Evolutionary conservation across 2,329 filamentous ascomycete species (phyloP), one percentile per base, ranked within the genome.

Genomic region (Colletotrichum brevisporum): DNA sequence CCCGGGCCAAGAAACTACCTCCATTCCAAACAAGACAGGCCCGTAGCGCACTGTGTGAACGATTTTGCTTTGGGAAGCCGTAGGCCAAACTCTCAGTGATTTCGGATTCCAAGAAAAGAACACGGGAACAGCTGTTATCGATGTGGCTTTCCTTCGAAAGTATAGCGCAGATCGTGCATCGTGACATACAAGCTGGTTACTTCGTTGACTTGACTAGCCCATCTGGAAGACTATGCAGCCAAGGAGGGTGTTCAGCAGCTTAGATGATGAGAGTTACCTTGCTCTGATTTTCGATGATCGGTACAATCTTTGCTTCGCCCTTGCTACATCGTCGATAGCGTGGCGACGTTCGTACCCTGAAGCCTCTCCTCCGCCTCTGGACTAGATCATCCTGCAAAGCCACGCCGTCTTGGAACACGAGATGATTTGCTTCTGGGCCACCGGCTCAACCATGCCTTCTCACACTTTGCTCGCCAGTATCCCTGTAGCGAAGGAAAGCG

Each of bases 381-480:
- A 95, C 92, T 92, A 95, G 4, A 94, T 73, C 78, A 94, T 87
- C 80, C 80, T 95, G 92, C 74, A 85, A 80, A 24, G 94, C 77
- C 8, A 76, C 76, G 0, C 92, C 92, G 2, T 86, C 16, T 75
- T 74, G 1, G 86, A 86, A 69, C 92, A 89, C 63, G 88, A 88
- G 27, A 93, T 79, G 74, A 90, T n/a, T n/a, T n/a, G n/a, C n/a
- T n/a, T n/a, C n/a, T 87, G 1, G 94, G 92, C 82, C 88, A 90
- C 45, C 82, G 79, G 75, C 91, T 92, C 67, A n/a, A n/a, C n/a
- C 72, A 98, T 76, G 26, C 93, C 90, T 55, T 94, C 90, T 66
- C 93, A 83, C 3, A 97, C 95, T 75, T 89, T 92, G 0, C 94
- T 97, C 39, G 94, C 92, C 61, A n/a, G 89, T 84, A 70, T 86